A percentile compares a stretch with the other conserved stretches of the same genome.
phyloP scores from a whole-genome alignment of 441 rosid species.

The Manihot esculenta region DNA sequence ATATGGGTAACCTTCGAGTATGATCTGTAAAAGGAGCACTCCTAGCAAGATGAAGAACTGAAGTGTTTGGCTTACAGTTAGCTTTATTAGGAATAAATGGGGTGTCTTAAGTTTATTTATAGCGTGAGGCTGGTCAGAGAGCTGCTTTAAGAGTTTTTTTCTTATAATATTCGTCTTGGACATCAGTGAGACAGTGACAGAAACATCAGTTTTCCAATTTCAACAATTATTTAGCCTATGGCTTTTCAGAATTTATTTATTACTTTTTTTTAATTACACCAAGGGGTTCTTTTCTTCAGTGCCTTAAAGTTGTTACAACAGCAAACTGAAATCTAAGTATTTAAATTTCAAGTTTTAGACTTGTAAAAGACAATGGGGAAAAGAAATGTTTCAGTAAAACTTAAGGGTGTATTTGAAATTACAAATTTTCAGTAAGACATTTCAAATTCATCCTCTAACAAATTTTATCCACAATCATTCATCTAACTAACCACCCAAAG shows the following conservation, averaged over 20 bases:
- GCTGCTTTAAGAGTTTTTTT: not conserved
- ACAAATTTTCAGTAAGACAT: not conserved
- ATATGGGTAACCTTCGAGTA: no score
- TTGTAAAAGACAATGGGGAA: not conserved
- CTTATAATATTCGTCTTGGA: not conserved
- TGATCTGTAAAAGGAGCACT: not conserved
- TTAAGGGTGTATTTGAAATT: not conserved
- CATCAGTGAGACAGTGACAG: not conserved
- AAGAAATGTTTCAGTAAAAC: not conserved
- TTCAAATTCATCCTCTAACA: no score
- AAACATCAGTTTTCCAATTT: not conserved
- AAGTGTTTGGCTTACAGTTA: no score
- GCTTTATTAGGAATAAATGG: not conserved
- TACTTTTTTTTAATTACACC: not conserved
- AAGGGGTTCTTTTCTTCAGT: not conserved
- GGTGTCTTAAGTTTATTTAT: not conserved
- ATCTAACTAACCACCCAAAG: no score
- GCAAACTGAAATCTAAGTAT: not conserved
- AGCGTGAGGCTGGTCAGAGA: not conserved
- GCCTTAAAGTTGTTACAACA: not conserved
- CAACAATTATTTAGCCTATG: not conserved
- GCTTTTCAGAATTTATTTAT: not conserved
- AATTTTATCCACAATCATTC: no score
- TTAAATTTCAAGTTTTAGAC: not conserved
- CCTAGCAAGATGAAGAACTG: no score